Percentiles rank a stretch among this genome's conserved stretches.
These are phyloP conservation scores for Ulvella scutata DNA, from an alignment of 139 green algal genomes.

Conservation along the genomic window DNA sequence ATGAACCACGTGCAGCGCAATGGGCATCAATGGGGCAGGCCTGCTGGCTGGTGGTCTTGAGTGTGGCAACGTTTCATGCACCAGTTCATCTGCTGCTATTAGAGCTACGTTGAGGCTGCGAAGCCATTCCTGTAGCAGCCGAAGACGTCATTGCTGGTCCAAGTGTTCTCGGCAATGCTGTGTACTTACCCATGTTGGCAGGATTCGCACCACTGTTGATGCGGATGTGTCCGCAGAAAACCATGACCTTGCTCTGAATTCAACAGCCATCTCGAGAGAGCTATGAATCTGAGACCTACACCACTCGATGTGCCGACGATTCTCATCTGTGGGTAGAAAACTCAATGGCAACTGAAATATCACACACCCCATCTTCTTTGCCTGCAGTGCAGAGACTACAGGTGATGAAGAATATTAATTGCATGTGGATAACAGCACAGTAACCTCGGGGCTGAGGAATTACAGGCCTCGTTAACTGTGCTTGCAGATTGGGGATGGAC, in stretches of 20 bases:
- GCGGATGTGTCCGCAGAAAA: constrained; percentile 5
- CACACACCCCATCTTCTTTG: constrained; percentile 12
- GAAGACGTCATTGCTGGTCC: neutral
- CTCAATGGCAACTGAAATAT: constrained; percentile 30
- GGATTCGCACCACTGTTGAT: neutral
- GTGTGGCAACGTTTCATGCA: constrained; percentile 22
- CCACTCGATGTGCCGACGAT: constrained; percentile 9
- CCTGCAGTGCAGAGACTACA: neutral
- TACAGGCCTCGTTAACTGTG: too few relatives aligned
- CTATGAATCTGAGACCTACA: constrained; percentile 14
- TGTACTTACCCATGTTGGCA: neutral
- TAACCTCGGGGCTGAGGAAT: too few relatives aligned
- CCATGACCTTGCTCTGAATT: constrained; percentile 25
- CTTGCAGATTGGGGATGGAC: too few relatives aligned
- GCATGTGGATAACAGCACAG: too few relatives aligned
- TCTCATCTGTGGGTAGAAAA: constrained; percentile 9
- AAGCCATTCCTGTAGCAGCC: neutral
- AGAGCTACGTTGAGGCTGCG: constrained; percentile 3
- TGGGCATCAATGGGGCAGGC: constrained; percentile 16
- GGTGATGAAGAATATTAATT: too few relatives aligned
- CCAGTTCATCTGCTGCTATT: constrained; percentile 25
- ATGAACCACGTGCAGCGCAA: constrained; percentile 15
- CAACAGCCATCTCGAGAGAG: constrained; percentile 20
- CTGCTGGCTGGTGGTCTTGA: constrained; percentile 10
- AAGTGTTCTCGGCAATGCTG: neutral